Evolutionary conservation across 495 filamentous ascomycete species (phyloP).

Genomic region (Amorphotheca resinae): DNA sequence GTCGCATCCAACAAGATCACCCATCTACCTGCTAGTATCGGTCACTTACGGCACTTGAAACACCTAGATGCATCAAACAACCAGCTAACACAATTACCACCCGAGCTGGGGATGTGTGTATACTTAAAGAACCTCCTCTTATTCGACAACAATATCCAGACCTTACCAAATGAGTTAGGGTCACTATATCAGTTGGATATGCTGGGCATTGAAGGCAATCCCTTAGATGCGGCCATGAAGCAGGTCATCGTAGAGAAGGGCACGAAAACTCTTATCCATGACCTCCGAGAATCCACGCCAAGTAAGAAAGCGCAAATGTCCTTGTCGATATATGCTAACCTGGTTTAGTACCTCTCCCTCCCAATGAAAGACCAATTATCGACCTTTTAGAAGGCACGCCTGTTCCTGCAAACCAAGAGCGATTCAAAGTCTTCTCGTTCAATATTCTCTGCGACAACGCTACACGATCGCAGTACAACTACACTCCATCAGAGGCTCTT

Average conservation of each 20-base stretch:
- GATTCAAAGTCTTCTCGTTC: slow-evolving; percentile 73
- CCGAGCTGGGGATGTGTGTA: slow-evolving; percentile 92
- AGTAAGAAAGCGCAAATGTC: slow-evolving; percentile 61
- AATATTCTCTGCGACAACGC: slow-evolving; percentile 92
- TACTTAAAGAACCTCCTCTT: slow-evolving; percentile 66
- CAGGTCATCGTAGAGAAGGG: slow-evolving; percentile 71
- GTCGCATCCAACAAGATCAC: slow-evolving; percentile 83
- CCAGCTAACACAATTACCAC: slow-evolving; percentile 66
- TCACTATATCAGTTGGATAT: slow-evolving; percentile 76
- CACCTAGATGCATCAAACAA: slow-evolving; percentile 84
- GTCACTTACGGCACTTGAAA: slow-evolving; percentile 61
- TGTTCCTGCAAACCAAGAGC: slow-evolving; percentile 31
- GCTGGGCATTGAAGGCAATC: slow-evolving; percentile 87
- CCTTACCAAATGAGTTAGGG: slow-evolving; percentile 75
- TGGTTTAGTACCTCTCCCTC: slow-evolving; percentile 52
- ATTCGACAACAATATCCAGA: slow-evolving; percentile 79
- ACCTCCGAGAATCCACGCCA: slow-evolving; percentile 69
- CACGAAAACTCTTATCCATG: slow-evolving; percentile 70
- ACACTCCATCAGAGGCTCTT: slow-evolving; percentile 65
- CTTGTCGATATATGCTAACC: slow-evolving; percentile 14
- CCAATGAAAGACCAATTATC: slow-evolving; percentile 33
- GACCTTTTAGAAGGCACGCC: slow-evolving; percentile 38
- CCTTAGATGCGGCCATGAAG: slow-evolving; percentile 58
- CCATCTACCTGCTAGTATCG: slow-evolving; percentile 61
- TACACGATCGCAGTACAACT: slow-evolving; percentile 73